phyloP scores from a whole-genome alignment of 179 eudicot genomes.

The Actinidia arguta region DNA sequence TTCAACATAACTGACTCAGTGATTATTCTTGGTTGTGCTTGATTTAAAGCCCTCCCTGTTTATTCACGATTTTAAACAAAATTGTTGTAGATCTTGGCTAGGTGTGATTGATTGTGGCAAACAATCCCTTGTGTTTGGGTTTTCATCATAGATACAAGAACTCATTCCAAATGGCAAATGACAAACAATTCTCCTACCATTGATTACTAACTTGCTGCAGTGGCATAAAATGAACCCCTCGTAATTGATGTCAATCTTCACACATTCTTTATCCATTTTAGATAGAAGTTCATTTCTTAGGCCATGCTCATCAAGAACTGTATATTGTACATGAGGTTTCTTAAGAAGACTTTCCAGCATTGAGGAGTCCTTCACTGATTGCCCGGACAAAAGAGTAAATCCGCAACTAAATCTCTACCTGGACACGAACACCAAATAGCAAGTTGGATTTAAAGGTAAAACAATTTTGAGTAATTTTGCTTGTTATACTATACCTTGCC shows the following conservation, averaged over 20 bases:
- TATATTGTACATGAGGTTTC: slow-evolving; percentile 86
- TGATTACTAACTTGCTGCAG: slow-evolving; percentile 67
- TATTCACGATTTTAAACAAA: too few relatives aligned
- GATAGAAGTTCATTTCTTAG: slow-evolving; percentile 69
- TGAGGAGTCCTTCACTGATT: slow-evolving; percentile 79
- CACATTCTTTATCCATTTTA: slow-evolving; percentile 87
- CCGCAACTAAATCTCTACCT: slow-evolving; percentile 87
- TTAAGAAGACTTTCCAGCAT: slow-evolving; percentile 89
- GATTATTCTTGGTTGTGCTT: too few relatives aligned
- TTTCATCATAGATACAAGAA: too few relatives aligned
- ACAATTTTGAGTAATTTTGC: not conserved
- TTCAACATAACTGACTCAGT: too few relatives aligned
- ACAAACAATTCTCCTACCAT: not conserved
- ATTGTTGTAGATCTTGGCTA: too few relatives aligned
- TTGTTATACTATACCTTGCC: not conserved
- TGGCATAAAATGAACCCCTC: slow-evolving; percentile 93
- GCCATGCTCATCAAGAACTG: slow-evolving; percentile 89
- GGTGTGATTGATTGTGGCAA: too few relatives aligned
- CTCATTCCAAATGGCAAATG: not conserved
- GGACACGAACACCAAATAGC: slow-evolving; percentile 16
- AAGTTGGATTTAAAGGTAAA: not conserved
- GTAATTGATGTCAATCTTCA: slow-evolving; percentile 95
- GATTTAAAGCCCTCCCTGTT: too few relatives aligned
- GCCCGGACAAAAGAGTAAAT: slow-evolving; percentile 67
- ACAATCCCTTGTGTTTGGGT: too few relatives aligned